Conservation (phyloP, 495 filamentous ascomycete species). For the Chaetomidium leptoderma region DNA sequence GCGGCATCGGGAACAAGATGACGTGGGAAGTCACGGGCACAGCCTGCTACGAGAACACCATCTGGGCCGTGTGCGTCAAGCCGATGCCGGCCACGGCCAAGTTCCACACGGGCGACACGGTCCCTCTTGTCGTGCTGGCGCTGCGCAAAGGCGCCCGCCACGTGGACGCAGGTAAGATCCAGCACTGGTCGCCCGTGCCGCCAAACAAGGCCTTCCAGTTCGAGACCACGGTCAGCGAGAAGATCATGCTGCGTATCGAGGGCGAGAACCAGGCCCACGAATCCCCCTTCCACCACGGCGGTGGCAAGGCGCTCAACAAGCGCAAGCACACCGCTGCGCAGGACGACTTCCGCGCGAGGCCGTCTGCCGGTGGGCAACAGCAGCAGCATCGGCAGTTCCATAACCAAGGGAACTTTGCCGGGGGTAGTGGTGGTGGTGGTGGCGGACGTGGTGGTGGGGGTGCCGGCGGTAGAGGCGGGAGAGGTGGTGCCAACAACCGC, state of each 20-base stretch:
- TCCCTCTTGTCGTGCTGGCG: constrained; percentile 72
- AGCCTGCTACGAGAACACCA: constrained; percentile 65
- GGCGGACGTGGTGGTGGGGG: neutral
- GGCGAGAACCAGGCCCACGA: constrained; percentile 61
- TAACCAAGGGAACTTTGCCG: neutral
- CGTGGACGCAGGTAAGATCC: constrained; percentile 74
- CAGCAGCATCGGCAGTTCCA: constrained; percentile 29
- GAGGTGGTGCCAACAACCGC: constrained; percentile 18
- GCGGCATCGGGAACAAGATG: constrained; percentile 76
- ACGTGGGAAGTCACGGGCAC: constrained; percentile 78
- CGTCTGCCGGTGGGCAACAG: neutral
- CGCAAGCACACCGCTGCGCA: constrained; percentile 52
- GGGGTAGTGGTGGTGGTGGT: neutral
- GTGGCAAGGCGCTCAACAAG: constrained; percentile 37
- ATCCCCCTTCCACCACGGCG: constrained; percentile 43
- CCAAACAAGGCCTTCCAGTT: constrained; percentile 63
- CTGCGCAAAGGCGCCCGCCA: constrained; percentile 67
- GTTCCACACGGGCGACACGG: constrained; percentile 68
- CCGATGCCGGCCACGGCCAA: constrained; percentile 62
- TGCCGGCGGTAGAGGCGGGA: neutral
- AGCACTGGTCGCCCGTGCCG: constrained; percentile 75
- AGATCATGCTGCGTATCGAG: constrained; percentile 75
- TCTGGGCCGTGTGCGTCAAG: constrained; percentile 80
- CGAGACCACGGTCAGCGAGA: constrained; percentile 80
- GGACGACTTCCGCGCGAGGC: constrained; percentile 38